Percentiles rank a stretch among this genome's conserved stretches.
Evolutionary conservation across 805 yeast genomes (phyloP).

Genomic region (Kregervanrija delftensis): DNA sequence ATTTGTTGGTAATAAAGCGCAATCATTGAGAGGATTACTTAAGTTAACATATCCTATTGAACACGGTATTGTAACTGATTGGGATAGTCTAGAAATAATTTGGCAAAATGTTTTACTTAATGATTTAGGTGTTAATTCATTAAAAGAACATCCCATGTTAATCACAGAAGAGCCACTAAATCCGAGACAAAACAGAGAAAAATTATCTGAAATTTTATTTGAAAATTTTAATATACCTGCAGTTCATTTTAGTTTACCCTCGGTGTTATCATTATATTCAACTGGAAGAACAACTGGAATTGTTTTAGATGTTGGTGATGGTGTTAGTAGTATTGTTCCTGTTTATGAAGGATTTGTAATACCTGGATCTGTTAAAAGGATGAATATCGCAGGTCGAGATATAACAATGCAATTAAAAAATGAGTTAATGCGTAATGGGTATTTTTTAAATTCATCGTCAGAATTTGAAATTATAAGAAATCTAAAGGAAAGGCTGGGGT

Average conservation of each 20-base stretch:
- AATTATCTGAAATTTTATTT: constrained; percentile 57
- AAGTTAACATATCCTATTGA: constrained; percentile 63
- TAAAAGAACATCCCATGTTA: constrained; percentile 80
- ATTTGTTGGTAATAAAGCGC: constrained; percentile 73
- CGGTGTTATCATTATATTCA: constrained; percentile 79
- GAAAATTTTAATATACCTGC: constrained; percentile 74
- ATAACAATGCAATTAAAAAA: constrained; percentile 69
- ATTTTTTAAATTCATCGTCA: constrained; percentile 57
- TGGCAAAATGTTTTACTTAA: constrained; percentile 66
- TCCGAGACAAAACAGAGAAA: constrained; percentile 54
- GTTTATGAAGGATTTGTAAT: constrained; percentile 84
- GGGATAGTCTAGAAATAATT: constrained; percentile 80
- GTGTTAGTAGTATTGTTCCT: constrained; percentile 82
- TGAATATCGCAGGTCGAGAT: constrained; percentile 84
- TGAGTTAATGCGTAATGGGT: constrained; percentile 61
- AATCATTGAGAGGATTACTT: constrained; percentile 70
- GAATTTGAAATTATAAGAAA: constrained; percentile 76
- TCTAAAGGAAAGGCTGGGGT: constrained; percentile 73
- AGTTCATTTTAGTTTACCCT: constrained; percentile 65
- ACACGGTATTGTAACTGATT: constrained; percentile 72
- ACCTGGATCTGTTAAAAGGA: constrained; percentile 61
- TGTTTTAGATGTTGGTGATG: constrained; percentile 89
- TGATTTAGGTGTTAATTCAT: constrained; percentile 37
- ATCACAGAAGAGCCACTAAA: constrained; percentile 88
- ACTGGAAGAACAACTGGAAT: constrained; percentile 88